phyloP scores from a whole-genome alignment of 176 grass and related monocot genomes.

The Carex pumila region DNA sequence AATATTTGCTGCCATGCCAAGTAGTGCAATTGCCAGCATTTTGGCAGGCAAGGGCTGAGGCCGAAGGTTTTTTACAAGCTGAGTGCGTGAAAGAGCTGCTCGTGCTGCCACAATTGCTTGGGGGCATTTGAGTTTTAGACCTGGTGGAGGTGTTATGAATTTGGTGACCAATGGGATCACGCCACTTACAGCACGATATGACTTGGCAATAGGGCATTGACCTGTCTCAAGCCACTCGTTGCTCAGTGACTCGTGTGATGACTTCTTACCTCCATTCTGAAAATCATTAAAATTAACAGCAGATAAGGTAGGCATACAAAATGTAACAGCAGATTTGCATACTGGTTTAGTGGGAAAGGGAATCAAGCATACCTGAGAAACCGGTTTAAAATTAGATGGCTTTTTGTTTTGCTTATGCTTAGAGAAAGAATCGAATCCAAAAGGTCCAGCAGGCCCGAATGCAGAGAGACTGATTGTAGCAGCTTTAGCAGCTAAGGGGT shows the following conservation, averaged over 20 bases:
- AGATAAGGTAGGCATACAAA: neutral
- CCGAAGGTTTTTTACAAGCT: constrained; percentile 74
- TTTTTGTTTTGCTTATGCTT: constrained; percentile 10
- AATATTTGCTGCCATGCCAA: constrained; percentile 84
- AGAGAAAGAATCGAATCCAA: constrained; percentile 12
- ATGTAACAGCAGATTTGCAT: neutral
- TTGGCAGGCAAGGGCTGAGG: constrained; percentile 75
- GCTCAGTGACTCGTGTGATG: constrained; percentile 61
- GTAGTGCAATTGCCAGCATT: constrained; percentile 76
- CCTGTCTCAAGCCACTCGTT: constrained; percentile 90
- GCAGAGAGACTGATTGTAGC: constrained; percentile 89
- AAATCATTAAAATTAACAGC: neutral
- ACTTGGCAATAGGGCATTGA: constrained; percentile 84
- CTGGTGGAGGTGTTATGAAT: constrained; percentile 54
- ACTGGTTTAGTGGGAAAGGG: neutral
- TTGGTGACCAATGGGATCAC: constrained; percentile 82
- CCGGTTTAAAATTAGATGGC: neutral
- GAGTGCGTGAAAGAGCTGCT: constrained; percentile 68
- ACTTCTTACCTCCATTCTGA: constrained; percentile 56
- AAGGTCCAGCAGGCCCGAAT: constrained; percentile 37
- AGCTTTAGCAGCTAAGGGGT: constrained; percentile 87
- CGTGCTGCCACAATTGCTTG: constrained; percentile 63
- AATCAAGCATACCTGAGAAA: neutral
- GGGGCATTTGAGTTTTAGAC: constrained; percentile 88
- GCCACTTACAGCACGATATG: constrained; percentile 72